These are phyloP conservation scores for Cyberlindnera saturnus DNA, from an alignment of 805 yeast genomes.

Conservation along the genomic window DNA sequence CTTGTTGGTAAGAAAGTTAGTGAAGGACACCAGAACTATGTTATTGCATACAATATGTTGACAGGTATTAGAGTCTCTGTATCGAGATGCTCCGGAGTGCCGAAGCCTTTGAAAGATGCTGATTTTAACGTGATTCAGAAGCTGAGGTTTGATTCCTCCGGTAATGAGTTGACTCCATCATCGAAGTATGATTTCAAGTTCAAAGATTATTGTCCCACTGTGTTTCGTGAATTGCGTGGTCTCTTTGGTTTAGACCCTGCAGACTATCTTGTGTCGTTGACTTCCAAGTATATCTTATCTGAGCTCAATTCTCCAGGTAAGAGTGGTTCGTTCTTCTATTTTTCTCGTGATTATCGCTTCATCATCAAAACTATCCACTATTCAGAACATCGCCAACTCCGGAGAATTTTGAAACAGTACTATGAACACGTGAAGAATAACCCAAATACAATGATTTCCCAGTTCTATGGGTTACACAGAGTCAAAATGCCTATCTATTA, in stretches of 20 bases:
- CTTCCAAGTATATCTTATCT: constrained; percentile 86
- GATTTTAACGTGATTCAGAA: constrained; percentile 75
- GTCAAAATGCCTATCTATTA: constrained; percentile 71
- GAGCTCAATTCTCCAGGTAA: constrained; percentile 96
- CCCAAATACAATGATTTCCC: constrained; percentile 89
- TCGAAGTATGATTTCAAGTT: constrained; percentile 94
- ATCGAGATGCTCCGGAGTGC: constrained; percentile 81
- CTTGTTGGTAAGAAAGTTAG: constrained; percentile 75
- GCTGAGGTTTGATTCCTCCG: constrained; percentile 79
- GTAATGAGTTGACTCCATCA: constrained; percentile 87
- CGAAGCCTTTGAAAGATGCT: constrained; percentile 60
- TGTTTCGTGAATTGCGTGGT: constrained; percentile 77
- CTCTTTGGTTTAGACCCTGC: constrained; percentile 90
- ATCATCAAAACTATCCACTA: constrained; percentile 95
- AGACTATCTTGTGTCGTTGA: constrained; percentile 85
- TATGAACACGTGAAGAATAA: constrained; percentile 73
- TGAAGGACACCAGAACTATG: constrained; percentile 91
- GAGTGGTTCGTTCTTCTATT: constrained; percentile 93
- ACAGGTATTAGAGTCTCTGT: constrained; percentile 96
- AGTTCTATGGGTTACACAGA: constrained; percentile 92
- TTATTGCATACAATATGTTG: constrained; percentile 94
- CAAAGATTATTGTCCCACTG: constrained; percentile 94
- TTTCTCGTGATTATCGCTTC: constrained; percentile 86
- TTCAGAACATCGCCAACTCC: constrained; percentile 80
- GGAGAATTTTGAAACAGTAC: constrained; percentile 69